These are phyloP conservation scores for Edaphochlamys debaryana DNA, from an alignment of 139 green algal genomes.

Conservation along the genomic window DNA sequence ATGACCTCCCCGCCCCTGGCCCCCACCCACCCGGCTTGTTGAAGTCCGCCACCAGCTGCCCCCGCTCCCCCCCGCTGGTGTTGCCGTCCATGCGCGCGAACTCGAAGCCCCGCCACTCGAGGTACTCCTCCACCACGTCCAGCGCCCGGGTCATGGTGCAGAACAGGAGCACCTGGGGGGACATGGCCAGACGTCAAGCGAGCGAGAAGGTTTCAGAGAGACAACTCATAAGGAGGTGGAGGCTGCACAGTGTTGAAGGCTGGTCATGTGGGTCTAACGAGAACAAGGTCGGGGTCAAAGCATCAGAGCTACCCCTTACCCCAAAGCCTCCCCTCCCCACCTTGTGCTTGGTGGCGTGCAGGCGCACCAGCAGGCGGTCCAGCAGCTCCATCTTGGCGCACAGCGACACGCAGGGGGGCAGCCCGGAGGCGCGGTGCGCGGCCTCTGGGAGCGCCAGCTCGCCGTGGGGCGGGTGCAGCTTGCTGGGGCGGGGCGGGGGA, in stretches of 20 bases:
- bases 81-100: constrained; percentile 75
- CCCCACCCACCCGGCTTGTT: constrained; percentile 40
- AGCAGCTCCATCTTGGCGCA: constrained; percentile 83
- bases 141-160: constrained; percentile 81
- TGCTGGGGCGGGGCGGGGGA: constrained; percentile 41
- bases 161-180: constrained; percentile 89
- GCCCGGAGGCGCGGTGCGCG: background rate
- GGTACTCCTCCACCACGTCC: constrained; percentile 75
- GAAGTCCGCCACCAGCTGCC: constrained; percentile 61
- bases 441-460: constrained; percentile 49
- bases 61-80: constrained; percentile 59
- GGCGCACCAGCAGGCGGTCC: constrained; percentile 77
- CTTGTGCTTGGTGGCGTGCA: constrained; percentile 76
- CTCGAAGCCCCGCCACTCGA: constrained; percentile 63
- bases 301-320: too few relatives aligned
- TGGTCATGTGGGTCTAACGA: too few relatives aligned
- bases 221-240: too few relatives aligned
- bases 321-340: constrained; percentile 39
- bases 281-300: too few relatives aligned
- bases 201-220: too few relatives aligned
- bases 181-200: too few relatives aligned
- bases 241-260: too few relatives aligned
- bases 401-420: constrained; percentile 65
- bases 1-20: too few relatives aligned
- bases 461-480: constrained; percentile 61